A percentile compares a stretch with the other conserved stretches of the same genome.
phyloP scores from a whole-genome alignment of 805 yeast species.

The Kregervanrija fluxuum region DNA sequence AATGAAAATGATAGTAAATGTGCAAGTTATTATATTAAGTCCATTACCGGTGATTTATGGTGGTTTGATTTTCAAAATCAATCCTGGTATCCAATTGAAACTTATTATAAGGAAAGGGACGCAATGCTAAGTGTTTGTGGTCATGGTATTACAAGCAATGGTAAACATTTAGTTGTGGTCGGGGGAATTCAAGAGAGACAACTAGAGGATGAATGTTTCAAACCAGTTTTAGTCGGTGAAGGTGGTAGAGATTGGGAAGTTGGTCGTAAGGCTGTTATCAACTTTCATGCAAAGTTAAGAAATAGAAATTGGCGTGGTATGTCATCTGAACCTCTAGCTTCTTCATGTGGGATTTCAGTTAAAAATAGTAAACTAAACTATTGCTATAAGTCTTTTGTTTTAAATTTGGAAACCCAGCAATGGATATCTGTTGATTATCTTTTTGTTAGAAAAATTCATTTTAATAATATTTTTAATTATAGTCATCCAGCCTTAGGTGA shows the following conservation, averaged over 20 bases:
- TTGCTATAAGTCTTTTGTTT: slow-evolving; percentile 6
- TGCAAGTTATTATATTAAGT: slow-evolving; percentile 11
- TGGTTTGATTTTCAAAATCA: slow-evolving; percentile 38
- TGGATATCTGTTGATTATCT: slow-evolving; percentile 15
- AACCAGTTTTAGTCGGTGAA: not conserved
- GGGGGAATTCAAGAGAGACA: slow-evolving; percentile 21
- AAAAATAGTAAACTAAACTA: not conserved
- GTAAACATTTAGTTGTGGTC: slow-evolving; percentile 15
- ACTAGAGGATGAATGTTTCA: not conserved
- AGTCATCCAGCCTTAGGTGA: not conserved
- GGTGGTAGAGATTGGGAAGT: not conserved
- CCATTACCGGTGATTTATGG: slow-evolving; percentile 44
- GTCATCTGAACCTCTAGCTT: no score
- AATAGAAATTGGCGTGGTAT: not conserved
- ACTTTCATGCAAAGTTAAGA: slow-evolving; percentile 1
- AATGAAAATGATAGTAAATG: slow-evolving; percentile 12
- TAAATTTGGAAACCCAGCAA: slow-evolving; percentile 16
- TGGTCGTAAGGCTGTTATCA: not conserved
- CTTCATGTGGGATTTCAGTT: no score
- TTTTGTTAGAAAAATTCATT: not conserved
- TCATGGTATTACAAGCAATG: slow-evolving; percentile 15
- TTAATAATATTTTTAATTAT: not conserved
- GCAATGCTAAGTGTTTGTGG: slow-evolving; percentile 19
- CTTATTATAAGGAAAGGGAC: slow-evolving; percentile 9
- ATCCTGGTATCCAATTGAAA: slow-evolving; percentile 29